Evolutionary conservation across 78 protist species (phyloP), one percentile per base, ranked within the genome.

Genomic region (Trichosphaerium sp.): DNA sequence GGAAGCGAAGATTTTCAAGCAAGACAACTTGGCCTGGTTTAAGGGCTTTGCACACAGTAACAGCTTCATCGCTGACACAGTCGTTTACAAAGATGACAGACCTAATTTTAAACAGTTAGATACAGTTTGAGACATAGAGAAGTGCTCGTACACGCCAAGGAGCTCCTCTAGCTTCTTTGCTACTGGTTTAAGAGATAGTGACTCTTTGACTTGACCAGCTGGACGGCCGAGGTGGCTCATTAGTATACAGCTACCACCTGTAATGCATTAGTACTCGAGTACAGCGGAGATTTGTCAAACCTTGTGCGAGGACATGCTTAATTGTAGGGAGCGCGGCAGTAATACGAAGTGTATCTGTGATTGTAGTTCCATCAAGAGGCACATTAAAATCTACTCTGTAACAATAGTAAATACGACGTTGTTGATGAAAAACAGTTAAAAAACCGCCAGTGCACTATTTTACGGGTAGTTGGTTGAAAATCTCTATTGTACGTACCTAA

Each of bases 221-320:
- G 99, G 99, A 32, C 99, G 87, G 55, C 99, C 99, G 8, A 97
- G 79, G 77, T 97, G 99, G 47, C 92, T 74, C 89, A 85, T 83
- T 48, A 95, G 80, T 12, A 97, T 78, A 93, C 81, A 10, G 76
- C 1, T 65, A 63, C 65, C 0, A 92, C 93, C 29, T 82, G 63
- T 51, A 65, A 75, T 23, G 25, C 2, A 3, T 32, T 66, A 10
- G 4, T 29, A 25, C 62, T 8, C 26, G 10, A 69, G 29, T 8
- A 31, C 8, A 35, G 14, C 10, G 14, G 15, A 69, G 74, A 54
- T 26, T 55, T 14, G 60, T 8, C 6, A 29, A 14, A 48, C 90
- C 96, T 28, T 88, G 42, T 25, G 86, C 94, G 8, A 91, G n/a
- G 62, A 84, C 67, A 44, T 91, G 52, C 52, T 87, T 52, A 49